A percentile compares a stretch with the other conserved stretches of the same genome.
Conservation (phyloP, 345 rosid species). For the Geranium rotundifolium region DNA sequence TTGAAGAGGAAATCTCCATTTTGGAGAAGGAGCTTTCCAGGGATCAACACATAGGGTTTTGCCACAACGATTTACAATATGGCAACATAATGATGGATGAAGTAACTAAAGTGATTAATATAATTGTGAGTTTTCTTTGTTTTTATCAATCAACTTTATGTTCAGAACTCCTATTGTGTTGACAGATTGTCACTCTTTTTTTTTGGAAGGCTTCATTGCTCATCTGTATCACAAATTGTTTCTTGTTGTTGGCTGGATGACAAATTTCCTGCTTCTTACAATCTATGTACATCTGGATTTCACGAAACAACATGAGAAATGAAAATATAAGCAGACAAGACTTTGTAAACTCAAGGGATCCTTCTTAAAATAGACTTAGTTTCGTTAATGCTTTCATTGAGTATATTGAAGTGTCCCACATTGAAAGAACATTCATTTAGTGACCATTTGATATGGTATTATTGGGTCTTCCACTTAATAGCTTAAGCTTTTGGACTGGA, state of each 20-base stretch:
- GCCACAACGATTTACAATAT: constrained; percentile 92
- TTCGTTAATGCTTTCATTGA: not conserved
- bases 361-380: not conserved
- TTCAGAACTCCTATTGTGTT: not conserved
- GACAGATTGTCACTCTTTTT: no score
- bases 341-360: not conserved
- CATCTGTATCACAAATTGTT: no score
- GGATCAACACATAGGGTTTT: constrained; percentile 47
- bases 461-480: no score
- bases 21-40: constrained; percentile 44
- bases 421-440: no score
- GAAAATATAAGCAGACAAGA: not conserved
- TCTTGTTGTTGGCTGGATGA: no score
- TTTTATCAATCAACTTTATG: not conserved
- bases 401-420: not conserved
- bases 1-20: constrained; percentile 46
- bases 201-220: no score
- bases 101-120: constrained; percentile 63
- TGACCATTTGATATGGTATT: no score
- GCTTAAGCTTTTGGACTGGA: no score
- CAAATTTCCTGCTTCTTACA: no score
- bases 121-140: constrained; percentile 52
- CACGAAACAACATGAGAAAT: not conserved
- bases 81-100: constrained; percentile 98
- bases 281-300: no score